phyloP scores from a whole-genome alignment of 176 grass and related monocot species.

The Elaeis guineensis region DNA sequence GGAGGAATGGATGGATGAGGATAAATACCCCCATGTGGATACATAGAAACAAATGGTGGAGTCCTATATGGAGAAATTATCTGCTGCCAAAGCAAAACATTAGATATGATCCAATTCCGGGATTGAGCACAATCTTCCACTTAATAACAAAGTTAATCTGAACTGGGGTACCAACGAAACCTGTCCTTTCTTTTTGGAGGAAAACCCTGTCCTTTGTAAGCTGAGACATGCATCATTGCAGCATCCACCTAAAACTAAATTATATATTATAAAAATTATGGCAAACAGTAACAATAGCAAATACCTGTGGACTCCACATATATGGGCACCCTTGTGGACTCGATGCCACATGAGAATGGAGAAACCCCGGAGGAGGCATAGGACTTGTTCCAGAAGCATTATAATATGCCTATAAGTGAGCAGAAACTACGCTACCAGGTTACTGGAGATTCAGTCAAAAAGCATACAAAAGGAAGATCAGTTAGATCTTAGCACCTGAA shows the following conservation, averaged over 20 bases:
- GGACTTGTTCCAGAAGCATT: constrained; percentile 37
- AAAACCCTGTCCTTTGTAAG: too few relatives aligned
- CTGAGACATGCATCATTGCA: too few relatives aligned
- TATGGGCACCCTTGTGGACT: constrained; percentile 45
- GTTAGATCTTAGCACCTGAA: constrained; percentile 39
- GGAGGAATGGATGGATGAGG: constrained; percentile 37
- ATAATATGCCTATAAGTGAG: constrained; percentile 44
- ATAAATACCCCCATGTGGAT: constrained; percentile 50
- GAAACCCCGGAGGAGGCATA: constrained; percentile 39
- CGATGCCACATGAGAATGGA: constrained; percentile 37
- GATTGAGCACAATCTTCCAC: too few relatives aligned
- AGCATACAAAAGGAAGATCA: not conserved
- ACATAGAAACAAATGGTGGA: constrained; percentile 46
- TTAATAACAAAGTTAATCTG: too few relatives aligned
- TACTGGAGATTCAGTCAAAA: too few relatives aligned
- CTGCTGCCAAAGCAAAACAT: constrained; percentile 26
- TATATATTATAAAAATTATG: constrained; percentile 15
- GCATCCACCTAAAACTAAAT: not conserved
- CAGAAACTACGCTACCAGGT: too few relatives aligned
- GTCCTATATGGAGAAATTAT: constrained; percentile 51
- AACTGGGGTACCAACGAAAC: too few relatives aligned
- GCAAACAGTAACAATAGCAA: not conserved
- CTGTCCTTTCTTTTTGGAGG: too few relatives aligned
- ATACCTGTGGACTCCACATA: constrained; percentile 58
- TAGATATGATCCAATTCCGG: not conserved